Evolutionary conservation across 2,329 filamentous ascomycete species (phyloP).

Genomic region (Orbilia oligospora): DNA sequence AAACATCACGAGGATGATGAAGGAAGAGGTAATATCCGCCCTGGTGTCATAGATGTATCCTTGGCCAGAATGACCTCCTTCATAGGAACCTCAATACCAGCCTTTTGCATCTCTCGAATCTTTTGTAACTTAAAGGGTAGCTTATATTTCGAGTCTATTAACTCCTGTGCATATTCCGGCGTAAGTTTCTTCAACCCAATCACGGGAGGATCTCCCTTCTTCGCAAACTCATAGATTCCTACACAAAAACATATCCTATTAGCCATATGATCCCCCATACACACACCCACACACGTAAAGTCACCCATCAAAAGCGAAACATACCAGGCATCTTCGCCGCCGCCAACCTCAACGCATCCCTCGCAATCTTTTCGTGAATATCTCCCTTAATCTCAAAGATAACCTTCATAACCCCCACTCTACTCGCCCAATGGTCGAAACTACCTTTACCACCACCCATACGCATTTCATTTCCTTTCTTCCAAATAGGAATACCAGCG

Average conservation of each 20-base stretch:
- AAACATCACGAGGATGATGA: conserved; percentile 1
- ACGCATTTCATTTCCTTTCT: conserved; percentile 93
- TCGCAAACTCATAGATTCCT: conserved; percentile 93
- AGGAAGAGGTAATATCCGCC: conserved; percentile 40
- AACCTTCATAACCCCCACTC: conserved; percentile 90
- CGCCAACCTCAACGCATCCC: conserved; percentile 92
- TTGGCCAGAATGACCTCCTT: conserved; percentile 43
- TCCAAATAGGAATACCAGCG: conserved; percentile 95
- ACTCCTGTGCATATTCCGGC: conserved; percentile 81
- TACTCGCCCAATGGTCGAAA: conserved; percentile 95
- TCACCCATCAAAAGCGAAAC: no score
- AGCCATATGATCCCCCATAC: background rate
- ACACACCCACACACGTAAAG: conserved; percentile 28
- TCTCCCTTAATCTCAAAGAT: conserved; percentile 93
- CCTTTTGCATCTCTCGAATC: conserved; percentile 75
- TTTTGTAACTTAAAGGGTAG: conserved; percentile 74
- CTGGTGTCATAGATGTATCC: conserved; percentile 59
- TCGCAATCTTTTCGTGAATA: conserved; percentile 92
- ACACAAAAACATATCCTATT: conserved; percentile 11
- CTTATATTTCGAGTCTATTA: conserved; percentile 68
- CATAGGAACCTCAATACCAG: conserved; percentile 61
- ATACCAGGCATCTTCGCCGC: conserved; percentile 93
- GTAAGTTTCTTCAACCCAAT: conserved; percentile 93
- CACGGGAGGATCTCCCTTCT: conserved; percentile 88
- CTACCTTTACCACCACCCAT: conserved; percentile 99